These are phyloP conservation scores for Fusarium irregulare DNA, from an alignment of 2,329 filamentous ascomycete species.

Conservation along the genomic window DNA sequence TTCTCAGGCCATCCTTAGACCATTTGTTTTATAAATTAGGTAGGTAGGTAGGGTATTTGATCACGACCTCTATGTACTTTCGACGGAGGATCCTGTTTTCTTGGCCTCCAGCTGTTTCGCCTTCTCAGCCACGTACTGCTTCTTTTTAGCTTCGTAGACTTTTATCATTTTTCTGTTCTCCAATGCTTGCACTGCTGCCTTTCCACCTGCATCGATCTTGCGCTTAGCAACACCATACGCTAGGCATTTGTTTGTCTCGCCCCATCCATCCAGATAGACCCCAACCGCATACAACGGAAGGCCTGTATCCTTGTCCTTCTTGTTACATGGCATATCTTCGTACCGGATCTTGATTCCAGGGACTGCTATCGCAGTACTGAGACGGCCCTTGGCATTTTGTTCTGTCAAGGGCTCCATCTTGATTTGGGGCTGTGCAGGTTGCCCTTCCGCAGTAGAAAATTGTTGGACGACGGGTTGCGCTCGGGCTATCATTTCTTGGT, in stretches of 20 bases:
- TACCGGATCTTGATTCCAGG: conserved; percentile 72
- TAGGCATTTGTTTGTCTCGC: conserved; percentile 70
- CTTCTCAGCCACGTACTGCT: conserved; percentile 52
- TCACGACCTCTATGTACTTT: background rate
- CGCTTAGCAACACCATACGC: conserved; percentile 72
- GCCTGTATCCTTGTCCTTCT: conserved; percentile 64
- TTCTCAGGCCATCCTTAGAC: background rate
- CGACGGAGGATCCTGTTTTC: background rate
- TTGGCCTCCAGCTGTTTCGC: background rate
- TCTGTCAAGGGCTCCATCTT: conserved; percentile 8
- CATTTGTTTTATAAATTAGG: background rate
- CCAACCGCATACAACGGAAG: conserved; percentile 71
- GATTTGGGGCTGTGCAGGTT: background rate
- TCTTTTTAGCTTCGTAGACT: conserved; percentile 61
- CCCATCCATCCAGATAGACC: conserved; percentile 75
- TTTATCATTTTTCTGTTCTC: conserved; percentile 73
- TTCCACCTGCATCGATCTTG: conserved; percentile 76
- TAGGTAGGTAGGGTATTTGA: background rate
- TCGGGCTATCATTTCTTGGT: conserved; percentile 7
- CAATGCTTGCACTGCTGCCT: conserved; percentile 73
- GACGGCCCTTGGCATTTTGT: conserved; percentile 46
- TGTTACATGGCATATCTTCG: conserved; percentile 62
- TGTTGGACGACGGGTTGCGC: background rate
- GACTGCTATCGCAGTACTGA: conserved; percentile 58
- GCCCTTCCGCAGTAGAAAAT: background rate